Conservation (phyloP, 2,329 filamentous ascomycete genomes). For the Dactylellina cionopaga region DNA sequence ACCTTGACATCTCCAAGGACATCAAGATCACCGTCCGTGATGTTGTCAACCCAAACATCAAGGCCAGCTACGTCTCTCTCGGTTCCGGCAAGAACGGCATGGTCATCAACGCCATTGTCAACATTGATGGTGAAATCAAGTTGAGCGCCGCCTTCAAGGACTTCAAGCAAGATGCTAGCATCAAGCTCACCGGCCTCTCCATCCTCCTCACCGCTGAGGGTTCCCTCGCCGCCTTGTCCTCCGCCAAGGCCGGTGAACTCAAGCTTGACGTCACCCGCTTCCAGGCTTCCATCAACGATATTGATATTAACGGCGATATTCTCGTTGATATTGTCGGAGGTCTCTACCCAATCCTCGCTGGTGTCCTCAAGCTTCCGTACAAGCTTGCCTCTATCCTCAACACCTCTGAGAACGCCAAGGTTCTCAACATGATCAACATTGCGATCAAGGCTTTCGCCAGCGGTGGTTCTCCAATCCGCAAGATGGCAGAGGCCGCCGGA, state of each 20-base stretch:
- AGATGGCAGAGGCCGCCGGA: background rate
- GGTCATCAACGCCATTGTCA: constrained; percentile 29
- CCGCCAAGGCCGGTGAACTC: constrained; percentile 2
- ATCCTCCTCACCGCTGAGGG: constrained; percentile 24
- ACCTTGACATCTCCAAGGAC: constrained; percentile 7
- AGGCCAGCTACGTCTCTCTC: constrained; percentile 36
- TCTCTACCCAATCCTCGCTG: constrained; percentile 35
- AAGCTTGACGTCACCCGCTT: constrained; percentile 17
- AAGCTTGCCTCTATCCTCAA: constrained; percentile 40
- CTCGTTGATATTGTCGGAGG: constrained; percentile 26
- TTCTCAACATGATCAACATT: constrained; percentile 21
- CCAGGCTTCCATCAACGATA: constrained; percentile 14
- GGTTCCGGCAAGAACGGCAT: constrained; percentile 5
- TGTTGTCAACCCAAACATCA: constrained; percentile 24
- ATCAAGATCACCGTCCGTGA: constrained; percentile 18
- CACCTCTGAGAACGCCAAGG: constrained; percentile 39
- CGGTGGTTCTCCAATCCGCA: constrained; percentile 10
- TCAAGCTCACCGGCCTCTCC: constrained; percentile 21
- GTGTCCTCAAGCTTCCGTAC: constrained; percentile 46
- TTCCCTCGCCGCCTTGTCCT: background rate
- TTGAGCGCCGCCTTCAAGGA: constrained; percentile 17
- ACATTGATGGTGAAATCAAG: constrained; percentile 12
- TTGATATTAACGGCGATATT: constrained; percentile 38
- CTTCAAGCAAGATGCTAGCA: constrained; percentile 27
- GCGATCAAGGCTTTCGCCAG: constrained; percentile 36